Evolutionary conservation across 306 rosid species (phyloP).

Genomic region (Gastrolobium bilobum): DNA sequence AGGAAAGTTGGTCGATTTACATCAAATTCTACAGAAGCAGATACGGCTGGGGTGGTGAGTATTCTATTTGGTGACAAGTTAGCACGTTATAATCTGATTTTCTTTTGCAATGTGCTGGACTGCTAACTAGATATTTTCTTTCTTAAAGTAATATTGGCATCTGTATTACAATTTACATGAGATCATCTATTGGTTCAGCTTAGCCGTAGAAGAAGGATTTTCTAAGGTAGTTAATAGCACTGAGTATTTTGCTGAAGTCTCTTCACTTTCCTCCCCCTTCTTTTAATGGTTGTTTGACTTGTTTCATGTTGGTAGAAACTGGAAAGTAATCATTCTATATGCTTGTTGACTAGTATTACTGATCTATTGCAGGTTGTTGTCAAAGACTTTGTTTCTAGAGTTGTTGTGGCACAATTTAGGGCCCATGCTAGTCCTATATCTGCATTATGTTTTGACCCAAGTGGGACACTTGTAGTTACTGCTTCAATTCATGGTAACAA

Average conservation of each 20-base stretch:
- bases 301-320: constrained; percentile 36
- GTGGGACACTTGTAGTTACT: constrained; percentile 91
- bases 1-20: constrained; percentile 83
- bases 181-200: constrained; percentile 60
- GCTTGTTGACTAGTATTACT: constrained; percentile 39
- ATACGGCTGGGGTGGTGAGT: constrained; percentile 93
- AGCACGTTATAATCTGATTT: constrained; percentile 36
- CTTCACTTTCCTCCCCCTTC: constrained; percentile 3
- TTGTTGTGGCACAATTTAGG: constrained; percentile 83
- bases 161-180: constrained; percentile 57
- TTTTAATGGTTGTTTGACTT: constrained; percentile 20
- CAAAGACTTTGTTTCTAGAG: constrained; percentile 81
- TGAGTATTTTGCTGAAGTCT: constrained; percentile 35
- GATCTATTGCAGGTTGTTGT: constrained; percentile 78
- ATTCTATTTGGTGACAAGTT: constrained; percentile 45
- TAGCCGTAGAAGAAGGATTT: constrained; percentile 60
- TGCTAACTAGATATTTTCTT: constrained; percentile 53
- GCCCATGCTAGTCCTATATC: constrained; percentile 95
- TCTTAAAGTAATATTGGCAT: constrained; percentile 55
- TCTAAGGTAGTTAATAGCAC: constrained; percentile 57
- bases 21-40: constrained; percentile 74
- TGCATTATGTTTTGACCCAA: constrained; percentile 90
- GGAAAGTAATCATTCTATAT: constrained; percentile 44
- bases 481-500: constrained; percentile 92
- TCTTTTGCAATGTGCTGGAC: constrained; percentile 46